Evolutionary conservation across 805 yeast genomes (phyloP).

Genomic region (Cyberlindnera saturnus): DNA sequence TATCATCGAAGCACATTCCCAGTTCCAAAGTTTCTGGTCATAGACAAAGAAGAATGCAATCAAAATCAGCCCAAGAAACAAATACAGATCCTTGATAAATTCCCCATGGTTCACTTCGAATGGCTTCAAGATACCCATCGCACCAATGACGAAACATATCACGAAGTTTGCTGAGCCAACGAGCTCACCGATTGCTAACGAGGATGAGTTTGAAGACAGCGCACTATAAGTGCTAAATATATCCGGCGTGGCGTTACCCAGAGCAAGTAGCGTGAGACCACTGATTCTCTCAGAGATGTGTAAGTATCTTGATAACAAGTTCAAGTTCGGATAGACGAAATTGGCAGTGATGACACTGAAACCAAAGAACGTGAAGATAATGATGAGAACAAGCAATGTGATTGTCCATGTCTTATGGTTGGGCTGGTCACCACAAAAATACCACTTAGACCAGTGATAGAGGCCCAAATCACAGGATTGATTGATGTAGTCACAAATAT

Average conservation of each 20-base stretch:
- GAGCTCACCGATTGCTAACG: constrained; percentile 85
- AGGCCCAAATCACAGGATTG: background rate
- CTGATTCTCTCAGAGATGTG: constrained; percentile 70
- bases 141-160: constrained; percentile 72
- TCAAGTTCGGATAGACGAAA: constrained; percentile 72
- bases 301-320: constrained; percentile 54
- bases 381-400: constrained; percentile 10
- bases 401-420: constrained; percentile 1
- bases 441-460: constrained; percentile 1
- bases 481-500: constrained; percentile 3
- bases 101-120: constrained; percentile 45
- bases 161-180: constrained; percentile 86
- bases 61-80: constrained; percentile 47
- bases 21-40: constrained; percentile 47
- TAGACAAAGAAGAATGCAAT: constrained; percentile 46
- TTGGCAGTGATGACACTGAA: constrained; percentile 81
- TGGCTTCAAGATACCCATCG: constrained; percentile 65
- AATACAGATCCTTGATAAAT: constrained; percentile 56
- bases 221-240: constrained; percentile 81
- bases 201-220: constrained; percentile 60
- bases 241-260: constrained; percentile 93
- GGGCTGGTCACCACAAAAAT: background rate
- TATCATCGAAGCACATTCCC: constrained; percentile 56
- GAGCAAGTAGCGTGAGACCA: constrained; percentile 81
- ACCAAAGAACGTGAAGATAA: constrained; percentile 39